A percentile compares a stretch with the other conserved stretches of the same genome.
These are phyloP conservation scores for Suhomyces bolitotheri DNA, from an alignment of 1,139 yeast species.

Conservation along the genomic window DNA sequence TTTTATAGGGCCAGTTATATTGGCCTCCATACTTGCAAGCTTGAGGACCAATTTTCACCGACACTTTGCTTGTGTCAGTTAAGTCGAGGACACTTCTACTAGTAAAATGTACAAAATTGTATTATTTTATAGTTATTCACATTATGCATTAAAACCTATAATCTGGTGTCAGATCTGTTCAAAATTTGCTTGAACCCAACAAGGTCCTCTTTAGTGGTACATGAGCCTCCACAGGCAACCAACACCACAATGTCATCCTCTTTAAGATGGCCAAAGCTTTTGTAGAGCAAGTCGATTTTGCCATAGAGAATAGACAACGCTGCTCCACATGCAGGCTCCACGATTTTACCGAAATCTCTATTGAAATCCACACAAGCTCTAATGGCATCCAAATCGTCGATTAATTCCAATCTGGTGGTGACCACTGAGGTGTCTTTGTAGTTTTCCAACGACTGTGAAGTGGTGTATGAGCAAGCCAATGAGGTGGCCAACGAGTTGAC, in stretches of 20 bases:
- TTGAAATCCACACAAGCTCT: slow-evolving; percentile 52
- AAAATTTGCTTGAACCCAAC: slow-evolving; percentile 16
- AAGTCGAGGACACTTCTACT: too few species aligned
- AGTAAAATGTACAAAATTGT: too few species aligned
- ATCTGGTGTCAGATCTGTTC: slow-evolving; percentile 17
- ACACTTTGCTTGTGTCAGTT: too few species aligned
- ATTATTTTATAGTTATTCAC: too few species aligned
- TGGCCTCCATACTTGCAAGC: too few species aligned
- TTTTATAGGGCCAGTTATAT: too few species aligned
- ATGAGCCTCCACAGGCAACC: slow-evolving; percentile 68
- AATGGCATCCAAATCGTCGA: slow-evolving; percentile 57
- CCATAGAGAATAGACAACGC: slow-evolving; percentile 55
- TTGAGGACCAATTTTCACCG: too few species aligned
- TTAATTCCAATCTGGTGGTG: slow-evolving; percentile 45
- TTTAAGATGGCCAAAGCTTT: slow-evolving; percentile 31
- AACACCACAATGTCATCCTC: slow-evolving; percentile 54
- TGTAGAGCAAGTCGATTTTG: slow-evolving; percentile 32
- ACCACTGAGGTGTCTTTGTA: slow-evolving; percentile 31
- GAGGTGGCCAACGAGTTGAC: slow-evolving; percentile 61
- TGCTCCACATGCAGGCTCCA: slow-evolving; percentile 81
- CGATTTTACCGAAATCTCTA: slow-evolving; percentile 48
- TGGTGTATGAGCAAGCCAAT: slow-evolving; percentile 59
- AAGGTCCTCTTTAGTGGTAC: slow-evolving; percentile 29
- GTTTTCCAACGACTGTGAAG: slow-evolving; percentile 46
- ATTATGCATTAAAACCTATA: too few species aligned